Evolutionary conservation across 148 eudicot species (phyloP).

Genomic region (Cornus kousa): DNA sequence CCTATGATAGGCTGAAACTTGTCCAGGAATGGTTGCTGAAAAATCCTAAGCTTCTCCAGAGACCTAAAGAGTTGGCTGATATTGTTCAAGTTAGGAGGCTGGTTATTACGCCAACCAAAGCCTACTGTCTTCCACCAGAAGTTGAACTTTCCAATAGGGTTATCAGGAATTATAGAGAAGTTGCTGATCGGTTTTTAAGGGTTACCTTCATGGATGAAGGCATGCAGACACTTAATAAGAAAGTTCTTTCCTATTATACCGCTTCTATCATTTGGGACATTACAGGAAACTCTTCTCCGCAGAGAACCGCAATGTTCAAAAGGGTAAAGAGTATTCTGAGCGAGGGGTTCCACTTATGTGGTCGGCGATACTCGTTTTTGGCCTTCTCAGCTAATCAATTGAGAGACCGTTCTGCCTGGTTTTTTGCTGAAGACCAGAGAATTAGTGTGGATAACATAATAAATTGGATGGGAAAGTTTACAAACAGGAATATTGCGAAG

Average conservation of each 20-base stretch:
- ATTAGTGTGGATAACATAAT: conserved; percentile 30
- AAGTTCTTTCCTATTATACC: conserved; percentile 51
- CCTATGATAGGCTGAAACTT: conserved; percentile 35
- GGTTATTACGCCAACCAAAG: conserved; percentile 85
- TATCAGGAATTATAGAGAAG: conserved; percentile 54
- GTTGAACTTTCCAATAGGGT: conserved; percentile 82
- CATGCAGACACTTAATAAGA: conserved; percentile 54
- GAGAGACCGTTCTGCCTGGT: conserved; percentile 96
- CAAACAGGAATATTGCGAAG: conserved; percentile 57
- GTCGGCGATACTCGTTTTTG: conserved; percentile 66
- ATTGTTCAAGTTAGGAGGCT: conserved; percentile 69
- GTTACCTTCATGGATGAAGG: conserved; percentile 96
- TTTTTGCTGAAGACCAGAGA: conserved; percentile 65
- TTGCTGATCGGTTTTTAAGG: conserved; percentile 72
- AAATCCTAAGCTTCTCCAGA: conserved; percentile 56
- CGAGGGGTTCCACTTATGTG: conserved; percentile 67
- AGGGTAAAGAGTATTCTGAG: conserved; percentile 49
- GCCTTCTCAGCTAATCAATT: conserved; percentile 89
- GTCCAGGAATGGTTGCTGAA: conserved; percentile 66
- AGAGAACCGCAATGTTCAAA: conserved; percentile 55
- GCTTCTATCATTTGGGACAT: conserved; percentile 62
- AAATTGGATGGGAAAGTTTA: conserved; percentile 82
- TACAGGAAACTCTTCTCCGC: conserved; percentile 32
- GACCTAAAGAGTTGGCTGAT: conserved; percentile 38
- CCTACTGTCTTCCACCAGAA: conserved; percentile 80